phyloP scores from a whole-genome alignment of 495 filamentous ascomycete genomes.

The Elaphomyces granulatus region DNA sequence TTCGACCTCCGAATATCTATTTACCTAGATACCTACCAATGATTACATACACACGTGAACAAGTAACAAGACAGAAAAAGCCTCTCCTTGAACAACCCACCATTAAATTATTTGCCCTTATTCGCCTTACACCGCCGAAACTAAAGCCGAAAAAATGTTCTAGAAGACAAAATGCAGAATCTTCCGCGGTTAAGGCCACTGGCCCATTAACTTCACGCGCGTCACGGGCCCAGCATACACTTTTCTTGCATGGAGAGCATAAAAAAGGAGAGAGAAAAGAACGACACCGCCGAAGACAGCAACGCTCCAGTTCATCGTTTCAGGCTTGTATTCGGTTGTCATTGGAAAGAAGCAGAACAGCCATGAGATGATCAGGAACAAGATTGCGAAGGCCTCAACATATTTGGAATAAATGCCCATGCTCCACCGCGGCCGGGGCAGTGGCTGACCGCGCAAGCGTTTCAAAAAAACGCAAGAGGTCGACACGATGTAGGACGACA shows the following conservation, averaged over 20 bases:
- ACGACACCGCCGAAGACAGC: slow-evolving; percentile 17
- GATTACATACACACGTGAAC: no score
- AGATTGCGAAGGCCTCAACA: slow-evolving; percentile 15
- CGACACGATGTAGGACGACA: slow-evolving; percentile 31
- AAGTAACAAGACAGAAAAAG: no score
- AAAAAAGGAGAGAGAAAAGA: slow-evolving; percentile 1
- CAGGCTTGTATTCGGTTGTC: slow-evolving; percentile 11
- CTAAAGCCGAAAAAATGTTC: no score
- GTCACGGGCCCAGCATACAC: background rate
- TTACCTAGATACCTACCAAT: no score
- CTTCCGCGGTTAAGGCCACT: no score
- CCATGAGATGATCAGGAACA: slow-evolving; percentile 16
- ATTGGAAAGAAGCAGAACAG: slow-evolving; percentile 19
- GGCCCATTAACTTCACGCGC: background rate
- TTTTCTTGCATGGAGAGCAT: background rate
- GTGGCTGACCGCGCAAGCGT: slow-evolving; percentile 23
- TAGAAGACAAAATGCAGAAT: no score
- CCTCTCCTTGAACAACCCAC: no score
- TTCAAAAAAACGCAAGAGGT: slow-evolving; percentile 36
- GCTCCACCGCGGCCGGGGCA: slow-evolving; percentile 31
- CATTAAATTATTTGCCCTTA: no score
- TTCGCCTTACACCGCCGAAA: no score
- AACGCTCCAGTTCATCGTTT: slow-evolving; percentile 22
- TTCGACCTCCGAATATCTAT: no score
- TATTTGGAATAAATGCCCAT: slow-evolving; percentile 3